Percentiles rank a stretch among this genome's conserved stretches.
phyloP scores from a whole-genome alignment of 768 basidiomycete genomes.

The Candolleomyces efflorescens region DNA sequence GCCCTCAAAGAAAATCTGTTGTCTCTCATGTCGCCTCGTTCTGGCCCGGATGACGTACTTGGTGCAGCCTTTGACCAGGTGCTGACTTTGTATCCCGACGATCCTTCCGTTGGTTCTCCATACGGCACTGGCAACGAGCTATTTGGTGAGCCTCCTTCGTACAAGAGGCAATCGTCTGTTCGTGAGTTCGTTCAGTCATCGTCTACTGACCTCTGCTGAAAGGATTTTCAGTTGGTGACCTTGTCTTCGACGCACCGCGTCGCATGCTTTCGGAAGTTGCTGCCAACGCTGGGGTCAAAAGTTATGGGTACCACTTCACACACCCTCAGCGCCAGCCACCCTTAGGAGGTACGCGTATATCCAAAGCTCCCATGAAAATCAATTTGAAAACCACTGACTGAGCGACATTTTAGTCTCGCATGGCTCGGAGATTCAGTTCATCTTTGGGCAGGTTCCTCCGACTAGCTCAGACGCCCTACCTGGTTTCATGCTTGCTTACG shows the following conservation, averaged over 20 bases:
- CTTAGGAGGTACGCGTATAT: conserved; percentile 28
- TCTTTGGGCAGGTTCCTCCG: conserved; percentile 25
- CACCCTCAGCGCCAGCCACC: conserved; percentile 29
- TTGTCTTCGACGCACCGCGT: conserved; percentile 33
- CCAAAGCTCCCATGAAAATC: too few relatives aligned
- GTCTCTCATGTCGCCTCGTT: too few relatives aligned
- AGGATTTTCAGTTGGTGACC: conserved; percentile 28
- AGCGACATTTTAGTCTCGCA: conserved; percentile 24
- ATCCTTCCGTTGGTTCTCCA: conserved; percentile 39
- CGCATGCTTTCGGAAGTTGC: conserved; percentile 38
- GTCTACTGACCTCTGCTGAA: not conserved
- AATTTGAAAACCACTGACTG: too few relatives aligned
- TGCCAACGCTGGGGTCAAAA: conserved; percentile 29
- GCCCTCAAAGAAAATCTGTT: conserved; percentile 15
- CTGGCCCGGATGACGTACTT: conserved; percentile 10
- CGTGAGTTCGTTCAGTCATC: conserved; percentile 11
- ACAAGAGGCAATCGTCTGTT: conserved; percentile 28
- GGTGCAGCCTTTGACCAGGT: conserved; percentile 21
- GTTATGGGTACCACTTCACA: conserved; percentile 40
- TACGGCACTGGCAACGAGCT: conserved; percentile 42
- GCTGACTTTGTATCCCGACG: conserved; percentile 36
- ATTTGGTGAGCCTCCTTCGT: conserved; percentile 32
- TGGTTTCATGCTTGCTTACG: too few relatives aligned
- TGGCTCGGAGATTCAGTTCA: conserved; percentile 28
- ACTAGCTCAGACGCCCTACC: too few relatives aligned